Conservation (phyloP, 345 rosid species). For the Dimocarpus longan region DNA sequence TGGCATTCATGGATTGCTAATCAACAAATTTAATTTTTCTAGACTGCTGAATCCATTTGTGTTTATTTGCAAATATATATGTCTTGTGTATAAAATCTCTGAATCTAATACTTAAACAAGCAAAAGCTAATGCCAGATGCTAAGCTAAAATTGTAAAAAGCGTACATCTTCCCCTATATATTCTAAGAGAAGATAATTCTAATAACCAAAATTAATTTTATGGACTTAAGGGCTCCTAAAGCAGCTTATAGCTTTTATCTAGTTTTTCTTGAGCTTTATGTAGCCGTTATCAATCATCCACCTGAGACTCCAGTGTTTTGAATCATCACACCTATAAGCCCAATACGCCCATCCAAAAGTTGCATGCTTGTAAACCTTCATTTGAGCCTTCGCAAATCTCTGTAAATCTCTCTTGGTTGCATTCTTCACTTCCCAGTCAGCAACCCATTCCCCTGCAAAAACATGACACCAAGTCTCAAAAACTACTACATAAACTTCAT, state of each 20-base stretch:
- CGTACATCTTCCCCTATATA: no score
- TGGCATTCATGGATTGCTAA: no score
- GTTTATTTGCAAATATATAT: no score
- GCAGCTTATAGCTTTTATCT: background rate
- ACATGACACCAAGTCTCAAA: background rate
- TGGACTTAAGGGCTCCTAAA: background rate
- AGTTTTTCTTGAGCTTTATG: constrained; percentile 9
- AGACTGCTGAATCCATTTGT: background rate
- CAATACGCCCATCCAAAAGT: constrained; percentile 48
- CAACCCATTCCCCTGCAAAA: constrained; percentile 38
- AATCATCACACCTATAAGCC: constrained; percentile 28
- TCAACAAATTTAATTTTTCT: background rate
- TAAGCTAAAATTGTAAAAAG: background rate
- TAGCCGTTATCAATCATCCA: constrained; percentile 40
- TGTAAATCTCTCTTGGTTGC: constrained; percentile 33
- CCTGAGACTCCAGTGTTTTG: constrained; percentile 30
- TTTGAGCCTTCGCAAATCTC: constrained; percentile 29
- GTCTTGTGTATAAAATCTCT: no score
- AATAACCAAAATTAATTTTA: background rate
- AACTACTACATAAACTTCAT: no score
- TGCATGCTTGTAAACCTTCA: constrained; percentile 32
- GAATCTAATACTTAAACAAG: no score
- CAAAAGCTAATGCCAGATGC: background rate
- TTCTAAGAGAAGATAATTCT: no score
- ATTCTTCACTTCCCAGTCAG: constrained; percentile 21